A percentile compares a stretch with the other conserved stretches of the same genome.
These are phyloP conservation scores for Phytophthora podocarpi DNA, from an alignment of 352 stramenopile species.

Conservation along the genomic window DNA sequence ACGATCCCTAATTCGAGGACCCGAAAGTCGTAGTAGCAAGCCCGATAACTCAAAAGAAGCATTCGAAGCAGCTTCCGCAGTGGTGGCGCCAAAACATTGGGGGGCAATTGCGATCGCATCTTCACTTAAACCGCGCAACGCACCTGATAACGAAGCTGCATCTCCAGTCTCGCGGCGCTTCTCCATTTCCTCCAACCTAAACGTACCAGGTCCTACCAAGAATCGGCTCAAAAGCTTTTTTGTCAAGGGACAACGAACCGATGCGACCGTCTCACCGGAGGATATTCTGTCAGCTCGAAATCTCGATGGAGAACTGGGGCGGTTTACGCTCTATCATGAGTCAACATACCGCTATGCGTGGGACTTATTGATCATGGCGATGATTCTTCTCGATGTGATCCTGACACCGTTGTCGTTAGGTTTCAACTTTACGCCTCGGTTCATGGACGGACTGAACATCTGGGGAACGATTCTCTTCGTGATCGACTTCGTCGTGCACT, in stretches of 20 bases:
- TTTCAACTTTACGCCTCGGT: slow-evolving; percentile 46
- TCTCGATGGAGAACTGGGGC: slow-evolving; percentile 34
- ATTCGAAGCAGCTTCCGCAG: not conserved
- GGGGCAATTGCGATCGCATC: not conserved
- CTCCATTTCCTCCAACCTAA: slow-evolving; percentile 32
- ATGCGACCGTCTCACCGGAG: slow-evolving; percentile 30
- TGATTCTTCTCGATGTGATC: slow-evolving; percentile 58
- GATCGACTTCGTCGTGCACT: slow-evolving; percentile 61
- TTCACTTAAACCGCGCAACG: not conserved
- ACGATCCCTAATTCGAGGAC: slow-evolving; percentile 16
- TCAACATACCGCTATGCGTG: slow-evolving; percentile 40
- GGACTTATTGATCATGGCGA: slow-evolving; percentile 55
- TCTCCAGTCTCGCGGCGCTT: slow-evolving; percentile 37
- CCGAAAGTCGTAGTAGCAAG: slow-evolving; percentile 16
- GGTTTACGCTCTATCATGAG: slow-evolving; percentile 59
- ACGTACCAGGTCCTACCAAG: not conserved
- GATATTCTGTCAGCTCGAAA: slow-evolving; percentile 49
- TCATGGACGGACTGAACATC: slow-evolving; percentile 37
- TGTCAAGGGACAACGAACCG: slow-evolving; percentile 17
- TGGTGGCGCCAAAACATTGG: not conserved
- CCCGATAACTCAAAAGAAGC: slow-evolving; percentile 14
- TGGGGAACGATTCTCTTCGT: slow-evolving; percentile 51
- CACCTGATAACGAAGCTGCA: not conserved
- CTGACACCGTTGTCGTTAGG: slow-evolving; percentile 64
- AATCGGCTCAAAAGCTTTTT: slow-evolving; percentile 37